Evolutionary conservation across 1,139 yeast genomes (phyloP), one percentile per base, ranked within the genome.

Genomic region (Eremothecium coryli): DNA sequence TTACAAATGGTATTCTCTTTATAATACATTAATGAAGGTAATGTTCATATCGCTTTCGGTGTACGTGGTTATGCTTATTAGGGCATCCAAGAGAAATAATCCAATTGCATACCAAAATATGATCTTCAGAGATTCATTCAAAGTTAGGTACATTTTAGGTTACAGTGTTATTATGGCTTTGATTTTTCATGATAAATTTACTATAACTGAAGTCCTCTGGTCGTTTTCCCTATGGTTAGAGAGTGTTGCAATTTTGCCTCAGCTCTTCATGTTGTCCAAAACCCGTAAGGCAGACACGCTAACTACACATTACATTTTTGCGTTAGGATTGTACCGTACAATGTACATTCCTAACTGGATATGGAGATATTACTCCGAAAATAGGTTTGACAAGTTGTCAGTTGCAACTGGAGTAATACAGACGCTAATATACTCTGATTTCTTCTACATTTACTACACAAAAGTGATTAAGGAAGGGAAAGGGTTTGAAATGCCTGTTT

Each of bases 271-370:
- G 71, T 68, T 90, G 41, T 95, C 88, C 54, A 79, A 82, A 47
- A 77, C 93, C 2, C 96, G 96, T 11, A 82, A 82, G 52, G 93
- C 96, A 2, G 82, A 82, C 57, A 73, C 82, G 42, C 66, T 90
- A 51, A 90, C 97, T 11, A 73, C 82, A 35, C 96, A 90, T 59
- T 90, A 90, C 60, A 84, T 90, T 44, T 86, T 88, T 59, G 95
- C 97, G 2, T 66, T 90, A 54, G 98, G 98, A 11, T 47, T 80
- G 6, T 90, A 90, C 65, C 71, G 98, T 48, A 82, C 86, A 0
- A 66, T 90, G 38, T 90, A 90, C 60, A 75, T 90, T 47, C 93
- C 95, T 46, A 90, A 88, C 62, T 90, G 98, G 98, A 61, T 86
- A 47, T 88, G 86, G 70, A 75, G 97, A 58, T 85, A 80, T 62